Percentiles rank a stretch among this genome's conserved stretches.
Conservation (phyloP, 495 filamentous ascomycete genomes). For the Neurospora sp. region DNA sequence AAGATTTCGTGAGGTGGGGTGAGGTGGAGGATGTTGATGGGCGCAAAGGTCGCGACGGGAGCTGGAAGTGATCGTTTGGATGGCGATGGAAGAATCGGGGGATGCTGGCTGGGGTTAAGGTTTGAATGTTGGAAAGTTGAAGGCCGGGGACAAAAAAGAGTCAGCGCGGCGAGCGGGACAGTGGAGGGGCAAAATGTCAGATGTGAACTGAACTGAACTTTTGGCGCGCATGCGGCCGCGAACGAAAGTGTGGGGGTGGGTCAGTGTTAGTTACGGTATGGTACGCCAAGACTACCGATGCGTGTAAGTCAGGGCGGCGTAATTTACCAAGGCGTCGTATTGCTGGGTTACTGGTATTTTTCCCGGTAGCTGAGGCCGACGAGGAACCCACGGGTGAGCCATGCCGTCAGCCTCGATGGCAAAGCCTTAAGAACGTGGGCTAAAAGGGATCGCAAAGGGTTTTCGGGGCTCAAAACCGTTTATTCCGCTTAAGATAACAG, state of each 20-base stretch:
- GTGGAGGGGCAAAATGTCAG: background rate
- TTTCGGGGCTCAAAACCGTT: too few species aligned
- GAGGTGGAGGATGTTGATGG: background rate
- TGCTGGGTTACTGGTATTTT: background rate
- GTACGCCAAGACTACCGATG: background rate
- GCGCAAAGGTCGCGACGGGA: background rate
- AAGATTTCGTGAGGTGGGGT: background rate
- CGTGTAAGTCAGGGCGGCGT: background rate
- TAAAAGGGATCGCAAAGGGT: too few species aligned
- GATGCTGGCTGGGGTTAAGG: background rate
- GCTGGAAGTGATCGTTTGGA: background rate
- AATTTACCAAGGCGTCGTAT: background rate
- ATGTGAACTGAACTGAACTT: background rate
- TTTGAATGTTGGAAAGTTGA: background rate
- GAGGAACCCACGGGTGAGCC: background rate
- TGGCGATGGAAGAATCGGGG: background rate
- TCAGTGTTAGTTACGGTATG: background rate
- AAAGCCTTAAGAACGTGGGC: background rate
- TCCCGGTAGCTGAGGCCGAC: background rate
- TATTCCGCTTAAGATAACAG: too few species aligned
- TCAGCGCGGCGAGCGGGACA: background rate
- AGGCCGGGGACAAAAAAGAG: background rate
- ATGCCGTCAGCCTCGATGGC: background rate
- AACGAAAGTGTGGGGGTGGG: background rate
- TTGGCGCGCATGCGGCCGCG: background rate